Base-by-base conservation (phyloP, 257 asterid genomes). In the Salvia miltiorrhiza region DNA sequence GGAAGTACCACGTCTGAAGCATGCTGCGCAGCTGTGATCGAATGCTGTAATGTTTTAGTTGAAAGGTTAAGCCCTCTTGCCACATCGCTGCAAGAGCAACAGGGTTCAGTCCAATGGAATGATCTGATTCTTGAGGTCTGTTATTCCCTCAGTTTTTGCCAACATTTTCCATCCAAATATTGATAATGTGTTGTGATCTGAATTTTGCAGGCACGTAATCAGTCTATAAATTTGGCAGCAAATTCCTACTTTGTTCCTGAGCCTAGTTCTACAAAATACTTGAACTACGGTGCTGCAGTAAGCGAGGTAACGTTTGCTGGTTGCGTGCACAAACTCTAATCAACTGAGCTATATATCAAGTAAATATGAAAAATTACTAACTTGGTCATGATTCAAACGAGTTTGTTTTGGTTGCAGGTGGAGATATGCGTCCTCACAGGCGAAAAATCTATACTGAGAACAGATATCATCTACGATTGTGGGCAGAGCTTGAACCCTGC, bases 241-340 rank as follows among this genome's bases (percentile, higher is more conserved):
- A 39, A 71, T 10, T 47, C 61, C 16, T 47, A 20, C 9, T 71
- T 48, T 19, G 63, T 60, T 17, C 75, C 75, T 1, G 63, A 71
- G 3, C 2, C 54, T n/a, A 21, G 21, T 60, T 20, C 62, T 30
- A 13, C 3, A 16, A 4, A 1, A 49, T 71, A 71, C 55, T 39
- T 71, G 63, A 71, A 71, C 69, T 71, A 71, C 1, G 75, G 75
- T 21, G 75, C 63, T 60, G 75, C 75, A 35, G 54, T 48, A 9
- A 60, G 69, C 48, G 75, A 71, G 75, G 75, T 58, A 70, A 43
- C 26, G 33, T 52, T 17, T 64, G 10, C 35, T n/a, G 9, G 30
- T 26, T 26, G 30, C 1, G 30, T 1, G 30, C 4, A 1, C 1
- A 26, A 26, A 26, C 2, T 26, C 30, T 26, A 4, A 26, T 26